Conservation (phyloP, 2,329 filamentous ascomycete genomes). For the Rosellinia necatrix region DNA sequence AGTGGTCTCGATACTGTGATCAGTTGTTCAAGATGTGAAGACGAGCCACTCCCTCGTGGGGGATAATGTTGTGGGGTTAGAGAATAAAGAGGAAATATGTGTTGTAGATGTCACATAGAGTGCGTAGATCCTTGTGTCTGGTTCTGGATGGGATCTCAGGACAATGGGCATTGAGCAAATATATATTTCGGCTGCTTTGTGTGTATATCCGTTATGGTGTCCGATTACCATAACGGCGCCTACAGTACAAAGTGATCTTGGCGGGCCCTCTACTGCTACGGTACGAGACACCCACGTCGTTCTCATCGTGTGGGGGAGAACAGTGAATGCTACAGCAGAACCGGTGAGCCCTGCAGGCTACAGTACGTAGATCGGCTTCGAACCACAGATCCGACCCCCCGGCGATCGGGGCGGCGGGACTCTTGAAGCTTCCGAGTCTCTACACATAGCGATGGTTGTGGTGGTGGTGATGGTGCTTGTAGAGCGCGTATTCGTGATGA, state of each 20-base stretch:
- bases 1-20: not conserved
- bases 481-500: not conserved
- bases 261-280: not conserved
- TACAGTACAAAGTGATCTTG: not conserved
- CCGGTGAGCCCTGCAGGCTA: not conserved
- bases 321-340: too few relatives aligned
- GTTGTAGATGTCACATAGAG: too few relatives aligned
- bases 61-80: not conserved
- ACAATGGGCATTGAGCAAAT: not conserved
- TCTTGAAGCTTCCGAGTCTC: slow-evolving; percentile 4
- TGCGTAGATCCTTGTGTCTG: not conserved
- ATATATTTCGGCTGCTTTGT: not conserved
- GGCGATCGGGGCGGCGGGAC: slow-evolving; percentile 4
- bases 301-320: too few relatives aligned
- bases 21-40: not conserved
- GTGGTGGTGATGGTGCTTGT: not conserved
- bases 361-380: slow-evolving; percentile 1
- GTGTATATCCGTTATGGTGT: not conserved
- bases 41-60: not conserved
- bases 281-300: not conserved
- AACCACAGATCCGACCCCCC: slow-evolving; percentile 3
- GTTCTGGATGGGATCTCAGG: not conserved
- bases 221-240: not conserved
- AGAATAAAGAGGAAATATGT: not conserved
- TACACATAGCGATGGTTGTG: not conserved